These are phyloP conservation scores for Plantago ovata DNA, from an alignment of 257 asterid genomes.

Conservation along the genomic window DNA sequence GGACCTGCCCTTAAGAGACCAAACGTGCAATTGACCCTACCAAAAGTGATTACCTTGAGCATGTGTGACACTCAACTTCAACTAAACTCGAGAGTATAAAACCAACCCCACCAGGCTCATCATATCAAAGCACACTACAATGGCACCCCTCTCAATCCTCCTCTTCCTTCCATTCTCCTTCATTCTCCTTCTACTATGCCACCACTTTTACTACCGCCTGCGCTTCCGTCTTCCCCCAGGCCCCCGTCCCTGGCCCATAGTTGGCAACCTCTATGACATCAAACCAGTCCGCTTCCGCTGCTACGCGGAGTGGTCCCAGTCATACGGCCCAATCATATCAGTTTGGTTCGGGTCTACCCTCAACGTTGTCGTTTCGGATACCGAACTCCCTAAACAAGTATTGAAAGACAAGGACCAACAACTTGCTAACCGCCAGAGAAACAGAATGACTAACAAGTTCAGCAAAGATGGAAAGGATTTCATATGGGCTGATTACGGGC, in stretches of 20 bases:
- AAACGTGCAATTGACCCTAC: no score
- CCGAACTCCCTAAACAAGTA: conserved; percentile 63
- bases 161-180: conserved; percentile 22
- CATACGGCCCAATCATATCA: conserved; percentile 66
- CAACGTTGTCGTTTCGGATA: no score
- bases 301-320: conserved; percentile 66
- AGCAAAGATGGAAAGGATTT: conserved; percentile 75
- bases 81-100: no score
- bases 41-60: no score
- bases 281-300: conserved; percentile 81
- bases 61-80: no score
- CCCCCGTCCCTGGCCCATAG: conserved; percentile 61
- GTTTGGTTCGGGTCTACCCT: conserved; percentile 78
- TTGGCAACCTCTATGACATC: conserved; percentile 72
- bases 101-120: no score
- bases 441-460: conserved; percentile 63
- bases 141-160: conserved; percentile 19
- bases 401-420: conserved; percentile 80
- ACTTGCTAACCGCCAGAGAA: conserved; percentile 70
- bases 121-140: no score
- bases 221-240: conserved; percentile 82
- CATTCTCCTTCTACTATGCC: conserved; percentile 30
- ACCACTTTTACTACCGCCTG: conserved; percentile 46
- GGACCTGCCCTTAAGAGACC: no score
- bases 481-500: conserved; percentile 82